Base-by-base conservation (phyloP, 129 eudicot genomes). In the Heracleum sosnowskyi region DNA sequence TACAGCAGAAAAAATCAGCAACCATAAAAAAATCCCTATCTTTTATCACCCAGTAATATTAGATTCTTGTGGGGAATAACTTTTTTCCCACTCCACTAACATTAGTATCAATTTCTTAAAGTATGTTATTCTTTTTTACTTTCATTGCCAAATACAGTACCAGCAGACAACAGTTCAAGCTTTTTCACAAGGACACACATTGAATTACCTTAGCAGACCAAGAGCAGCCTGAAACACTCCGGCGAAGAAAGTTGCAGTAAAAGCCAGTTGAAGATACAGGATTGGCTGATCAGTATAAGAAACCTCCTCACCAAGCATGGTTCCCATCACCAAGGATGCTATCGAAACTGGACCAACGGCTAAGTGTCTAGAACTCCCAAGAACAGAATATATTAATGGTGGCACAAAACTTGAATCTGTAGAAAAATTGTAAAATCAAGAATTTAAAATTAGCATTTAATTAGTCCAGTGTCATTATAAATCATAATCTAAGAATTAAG, bases 311-410 rank as follows among this genome's bases (percentile, higher is more conserved):
- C 79, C 86, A 47, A 96, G 91, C 99, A 96, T 96, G 47, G 99
- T 92, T 31, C 99, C 99, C 99, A 96, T 96, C 28, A 96, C 97
- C 20, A 96, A 88, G 36, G 99, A 96, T 8, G 99, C 99, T 79
- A 96, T 96, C 10, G 99, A 96, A 28, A 96, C 99, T 0, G 99
- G 99, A 28, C 99, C 99, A 9, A 96, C 99, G 5, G 96, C 99
- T 36, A 96, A 49, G 84, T 96, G 99, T 51, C 81, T 90, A 44
- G 99, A 96, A 79, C 99, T 96, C 79, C 99, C 99, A 1, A 96
- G 93, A 55, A 92, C 89, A 0, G 99, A 88, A 83, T 96, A 96
- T 75, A 96, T 87, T 88, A 96, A 79, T 15, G 99, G 99, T 71
- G 99, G 99, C 74, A 96, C 99, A 81, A 96, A 96, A 77, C 99